phyloP scores from a whole-genome alignment of 2,329 filamentous ascomycete genomes.

The Neofusicoccum kwambonambiense region DNA sequence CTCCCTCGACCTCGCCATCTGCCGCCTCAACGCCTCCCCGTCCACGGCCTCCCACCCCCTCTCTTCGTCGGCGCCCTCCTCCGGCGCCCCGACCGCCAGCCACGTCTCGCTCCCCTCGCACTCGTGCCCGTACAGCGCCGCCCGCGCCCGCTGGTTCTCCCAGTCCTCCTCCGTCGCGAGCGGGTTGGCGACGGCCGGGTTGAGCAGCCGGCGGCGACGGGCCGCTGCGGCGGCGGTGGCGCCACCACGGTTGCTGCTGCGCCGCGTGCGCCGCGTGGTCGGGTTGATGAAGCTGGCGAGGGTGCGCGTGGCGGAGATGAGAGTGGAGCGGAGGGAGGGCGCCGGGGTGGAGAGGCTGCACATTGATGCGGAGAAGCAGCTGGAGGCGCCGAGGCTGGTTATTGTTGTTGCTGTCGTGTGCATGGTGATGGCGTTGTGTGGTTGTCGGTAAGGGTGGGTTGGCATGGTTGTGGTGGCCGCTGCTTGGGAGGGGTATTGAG shows the following conservation, averaged over 20 bases:
- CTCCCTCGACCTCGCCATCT: not conserved
- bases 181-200: not conserved
- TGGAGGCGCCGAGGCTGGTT: no score
- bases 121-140: not conserved
- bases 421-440: no score
- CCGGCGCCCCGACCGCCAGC: not conserved
- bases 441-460: no score
- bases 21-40: not conserved
- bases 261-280: not conserved
- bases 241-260: not conserved
- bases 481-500: no score
- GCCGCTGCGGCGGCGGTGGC: not conserved
- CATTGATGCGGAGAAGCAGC: not conserved
- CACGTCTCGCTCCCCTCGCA: not conserved
- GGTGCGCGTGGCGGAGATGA: not conserved
- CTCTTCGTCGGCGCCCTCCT: not conserved
- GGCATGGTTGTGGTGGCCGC: no score
- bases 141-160: not conserved
- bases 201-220: not conserved
- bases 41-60: not conserved
- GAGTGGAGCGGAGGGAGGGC: not conserved
- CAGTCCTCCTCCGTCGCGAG: not conserved
- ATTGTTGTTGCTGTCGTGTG: no score
- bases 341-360: not conserved
- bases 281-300: not conserved